These are phyloP conservation scores for Phialophora verrucosa DNA, from an alignment of 2,329 filamentous ascomycete species.

Conservation along the genomic window DNA sequence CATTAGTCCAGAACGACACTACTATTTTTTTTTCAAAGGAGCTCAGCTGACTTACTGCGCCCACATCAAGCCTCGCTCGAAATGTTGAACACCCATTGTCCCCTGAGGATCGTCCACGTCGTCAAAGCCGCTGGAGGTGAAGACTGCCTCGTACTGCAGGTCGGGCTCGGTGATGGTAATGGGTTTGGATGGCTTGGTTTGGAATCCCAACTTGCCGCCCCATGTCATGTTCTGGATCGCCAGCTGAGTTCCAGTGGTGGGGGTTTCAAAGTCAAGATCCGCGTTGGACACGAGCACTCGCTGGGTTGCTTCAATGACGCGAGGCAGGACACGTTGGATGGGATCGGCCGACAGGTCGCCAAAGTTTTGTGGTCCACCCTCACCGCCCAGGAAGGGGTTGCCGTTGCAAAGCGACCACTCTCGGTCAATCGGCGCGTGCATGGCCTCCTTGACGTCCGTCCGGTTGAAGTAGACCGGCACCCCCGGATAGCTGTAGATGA, in stretches of 20 bases:
- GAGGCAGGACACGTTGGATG: constrained; percentile 28
- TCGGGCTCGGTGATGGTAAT: constrained; percentile 28
- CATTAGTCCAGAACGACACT: not conserved
- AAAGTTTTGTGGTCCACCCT: constrained; percentile 25
- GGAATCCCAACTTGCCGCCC: constrained; percentile 31
- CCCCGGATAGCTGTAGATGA: constrained; percentile 67
- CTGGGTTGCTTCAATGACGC: constrained; percentile 30
- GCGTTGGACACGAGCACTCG: constrained; percentile 23
- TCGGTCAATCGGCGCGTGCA: constrained; percentile 61
- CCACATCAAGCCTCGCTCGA: constrained; percentile 48
- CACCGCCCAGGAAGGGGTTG: constrained; percentile 23
- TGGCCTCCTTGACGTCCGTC: constrained; percentile 69
- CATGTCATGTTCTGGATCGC: constrained; percentile 37
- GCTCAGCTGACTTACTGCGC: constrained; percentile 35
- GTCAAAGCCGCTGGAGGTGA: constrained; percentile 22
- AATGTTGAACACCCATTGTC: constrained; percentile 45
- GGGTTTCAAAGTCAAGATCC: constrained; percentile 27
- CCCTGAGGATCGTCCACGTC: constrained; percentile 27
- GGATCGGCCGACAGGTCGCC: constrained; percentile 28
- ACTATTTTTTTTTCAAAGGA: not conserved
- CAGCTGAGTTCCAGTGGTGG: constrained; percentile 29
- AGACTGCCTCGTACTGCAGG: constrained; percentile 27
- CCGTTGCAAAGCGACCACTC: constrained; percentile 28
- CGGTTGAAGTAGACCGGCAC: constrained; percentile 72
- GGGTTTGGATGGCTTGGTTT: constrained; percentile 21